phyloP scores from a whole-genome alignment of 1,139 yeast species.

The Diutina neorugosa region DNA sequence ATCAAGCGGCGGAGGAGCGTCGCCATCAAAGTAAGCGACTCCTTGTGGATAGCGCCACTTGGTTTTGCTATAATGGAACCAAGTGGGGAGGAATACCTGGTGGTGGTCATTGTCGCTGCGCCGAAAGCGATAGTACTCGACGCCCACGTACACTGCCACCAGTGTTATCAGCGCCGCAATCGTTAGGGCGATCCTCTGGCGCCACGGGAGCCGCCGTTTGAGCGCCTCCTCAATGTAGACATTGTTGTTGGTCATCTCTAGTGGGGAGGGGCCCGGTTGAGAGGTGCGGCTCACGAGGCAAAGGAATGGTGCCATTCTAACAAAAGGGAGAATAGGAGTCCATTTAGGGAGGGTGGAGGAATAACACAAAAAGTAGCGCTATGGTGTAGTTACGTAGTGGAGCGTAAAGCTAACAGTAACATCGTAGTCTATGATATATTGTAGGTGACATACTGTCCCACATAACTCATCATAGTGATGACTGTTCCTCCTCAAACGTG shows the following conservation, averaged over 20 bases:
- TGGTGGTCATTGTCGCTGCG: background rate
- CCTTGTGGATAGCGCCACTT: background rate
- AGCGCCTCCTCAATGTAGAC: constrained; percentile 3
- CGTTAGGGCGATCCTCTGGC: background rate
- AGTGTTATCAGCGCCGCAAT: background rate
- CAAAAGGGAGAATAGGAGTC: too few relatives aligned
- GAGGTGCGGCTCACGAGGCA: background rate
- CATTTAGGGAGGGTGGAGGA: too few relatives aligned
- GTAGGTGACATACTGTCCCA: too few relatives aligned
- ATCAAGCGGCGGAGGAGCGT: background rate
- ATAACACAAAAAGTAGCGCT: too few relatives aligned
- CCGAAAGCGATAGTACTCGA: background rate
- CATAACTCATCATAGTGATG: too few relatives aligned
- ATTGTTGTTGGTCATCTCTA: background rate
- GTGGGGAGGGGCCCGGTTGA: background rate
- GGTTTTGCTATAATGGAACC: background rate
- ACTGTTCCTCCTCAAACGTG: too few relatives aligned
- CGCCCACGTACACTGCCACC: background rate
- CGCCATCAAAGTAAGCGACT: background rate
- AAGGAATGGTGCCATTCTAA: background rate
- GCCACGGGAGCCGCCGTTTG: background rate
- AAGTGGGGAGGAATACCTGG: background rate
- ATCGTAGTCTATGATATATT: too few relatives aligned
- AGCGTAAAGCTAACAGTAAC: too few relatives aligned
- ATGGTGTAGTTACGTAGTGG: background rate